Conservation (phyloP, 2,329 filamentous ascomycete genomes). For the Chlorencoelia australis region DNA sequence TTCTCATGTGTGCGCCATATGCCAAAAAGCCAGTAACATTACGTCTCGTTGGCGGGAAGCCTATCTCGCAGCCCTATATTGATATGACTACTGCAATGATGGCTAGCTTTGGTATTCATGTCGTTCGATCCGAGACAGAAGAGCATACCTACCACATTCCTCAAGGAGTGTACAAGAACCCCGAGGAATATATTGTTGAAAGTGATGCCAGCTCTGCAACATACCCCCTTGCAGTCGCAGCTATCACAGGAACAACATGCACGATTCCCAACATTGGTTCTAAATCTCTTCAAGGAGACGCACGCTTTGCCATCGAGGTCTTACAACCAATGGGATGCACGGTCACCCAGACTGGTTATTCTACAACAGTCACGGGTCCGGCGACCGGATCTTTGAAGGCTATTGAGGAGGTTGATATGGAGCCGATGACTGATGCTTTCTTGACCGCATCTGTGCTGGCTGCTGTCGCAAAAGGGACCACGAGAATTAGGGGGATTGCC, state of each 20-base stretch:
- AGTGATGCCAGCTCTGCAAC: constrained; percentile 97
- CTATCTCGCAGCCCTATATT: constrained; percentile 93
- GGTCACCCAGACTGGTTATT: constrained; percentile 73
- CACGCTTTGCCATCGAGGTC: constrained; percentile 85
- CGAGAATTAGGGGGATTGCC: constrained; percentile 84
- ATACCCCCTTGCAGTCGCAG: constrained; percentile 87
- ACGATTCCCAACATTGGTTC: constrained; percentile 95
- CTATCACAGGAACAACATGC: constrained; percentile 90
- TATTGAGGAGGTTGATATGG: constrained; percentile 85
- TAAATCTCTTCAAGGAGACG: constrained; percentile 85
- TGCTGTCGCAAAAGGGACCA: constrained; percentile 75
- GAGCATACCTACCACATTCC: constrained; percentile 92
- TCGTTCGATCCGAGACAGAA: constrained; percentile 66
- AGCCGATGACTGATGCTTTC: constrained; percentile 98
- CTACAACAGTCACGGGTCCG: constrained; percentile 92
- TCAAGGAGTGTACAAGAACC: constrained; percentile 72
- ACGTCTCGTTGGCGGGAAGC: constrained; percentile 86
- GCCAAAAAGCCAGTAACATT: constrained; percentile 89
- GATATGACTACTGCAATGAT: constrained; percentile 99
- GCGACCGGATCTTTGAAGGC: constrained; percentile 60
- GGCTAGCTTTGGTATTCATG: constrained; percentile 77
- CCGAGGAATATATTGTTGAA: constrained; percentile 78
- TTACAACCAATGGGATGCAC: constrained; percentile 86
- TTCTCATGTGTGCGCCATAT: constrained; percentile 94
- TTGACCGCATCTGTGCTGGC: constrained; percentile 88